Base-by-base conservation (phyloP, 2,329 filamentous ascomycete genomes). In the Alternaria panax region DNA sequence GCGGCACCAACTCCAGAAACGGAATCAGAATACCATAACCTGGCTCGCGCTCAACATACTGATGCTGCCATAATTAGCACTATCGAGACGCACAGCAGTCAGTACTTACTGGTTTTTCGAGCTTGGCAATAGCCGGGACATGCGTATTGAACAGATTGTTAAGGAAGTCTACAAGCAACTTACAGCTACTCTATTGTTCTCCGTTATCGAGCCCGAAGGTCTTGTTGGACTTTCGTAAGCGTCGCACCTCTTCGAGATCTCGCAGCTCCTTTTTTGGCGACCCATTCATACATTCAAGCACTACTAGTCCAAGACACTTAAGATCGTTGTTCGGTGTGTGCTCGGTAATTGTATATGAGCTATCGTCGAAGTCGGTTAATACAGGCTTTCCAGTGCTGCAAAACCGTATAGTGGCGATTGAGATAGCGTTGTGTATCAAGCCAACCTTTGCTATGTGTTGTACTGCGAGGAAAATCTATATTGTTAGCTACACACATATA, bases 1-100 rank as follows among this genome's bases (percentile, higher is more conserved):
- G 32, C 24, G 42, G 42, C 42, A 53, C 51, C 3, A 53, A 32
- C 16, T 53, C 51, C n/a, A 54, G 51, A 27, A 54, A 54, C 42
- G 42, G 51, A n/a, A 54, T 46, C 6, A 54, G 41, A 16, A 27
- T 20, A 27, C 41, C n/a, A 30, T 32, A 53, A 18, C 14, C 20
- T 20, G 12, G 40, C 12, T 53, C 25, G 20, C 51, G 51, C 9
- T 18, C 20, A 7, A 53, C n/a, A 30, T 53, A 53, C 18, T 9
- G 27, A 34, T 53, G 51, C 51, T 45, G 40, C 20, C n/a, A 20
- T 11, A 22, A 11, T 25, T 22, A 27, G 40, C 30, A 20, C 25
- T 32, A 14, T 43, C 7, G 12, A 14, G 14, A 11, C 2, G 12
- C 18, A 12, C 8, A 18, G 12, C 7, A 7, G 12, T 14, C 25